Percentiles rank a stretch among this genome's conserved stretches.
Conservation (phyloP, 306 rosid species). For the Delonix regia region DNA sequence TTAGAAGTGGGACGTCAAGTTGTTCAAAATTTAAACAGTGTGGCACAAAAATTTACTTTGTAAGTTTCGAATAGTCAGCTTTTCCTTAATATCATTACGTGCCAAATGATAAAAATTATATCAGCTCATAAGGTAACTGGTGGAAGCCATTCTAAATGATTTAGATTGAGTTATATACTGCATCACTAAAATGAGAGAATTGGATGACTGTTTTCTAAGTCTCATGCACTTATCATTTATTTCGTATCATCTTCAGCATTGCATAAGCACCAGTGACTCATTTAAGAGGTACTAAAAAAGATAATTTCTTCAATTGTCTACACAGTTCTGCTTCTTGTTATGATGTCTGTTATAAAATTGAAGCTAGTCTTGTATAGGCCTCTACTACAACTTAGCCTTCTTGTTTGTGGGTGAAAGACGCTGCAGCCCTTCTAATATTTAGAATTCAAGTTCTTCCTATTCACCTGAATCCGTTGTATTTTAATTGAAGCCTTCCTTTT, state of each 20-base stretch:
- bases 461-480: neutral
- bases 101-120: constrained; percentile 1
- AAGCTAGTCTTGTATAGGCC: neutral
- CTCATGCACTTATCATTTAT: neutral
- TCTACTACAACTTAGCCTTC: neutral
- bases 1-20: neutral
- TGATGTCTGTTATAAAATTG: neutral
- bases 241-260: neutral
- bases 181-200: neutral
- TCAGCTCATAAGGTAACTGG: neutral
- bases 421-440: neutral
- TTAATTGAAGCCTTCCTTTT: neutral
- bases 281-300: neutral
- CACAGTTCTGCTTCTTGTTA: neutral
- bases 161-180: neutral
- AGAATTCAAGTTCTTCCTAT: neutral
- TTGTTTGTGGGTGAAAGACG: neutral
- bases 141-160: neutral
- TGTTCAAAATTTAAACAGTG: neutral
- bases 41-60: neutral
- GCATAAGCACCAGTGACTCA: neutral
- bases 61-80: neutral
- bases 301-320: neutral
- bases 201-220: neutral
- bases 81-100: neutral